Evolutionary conservation across 495 filamentous ascomycete species (phyloP).

Genomic region (Hyaloscypha bicolor): DNA sequence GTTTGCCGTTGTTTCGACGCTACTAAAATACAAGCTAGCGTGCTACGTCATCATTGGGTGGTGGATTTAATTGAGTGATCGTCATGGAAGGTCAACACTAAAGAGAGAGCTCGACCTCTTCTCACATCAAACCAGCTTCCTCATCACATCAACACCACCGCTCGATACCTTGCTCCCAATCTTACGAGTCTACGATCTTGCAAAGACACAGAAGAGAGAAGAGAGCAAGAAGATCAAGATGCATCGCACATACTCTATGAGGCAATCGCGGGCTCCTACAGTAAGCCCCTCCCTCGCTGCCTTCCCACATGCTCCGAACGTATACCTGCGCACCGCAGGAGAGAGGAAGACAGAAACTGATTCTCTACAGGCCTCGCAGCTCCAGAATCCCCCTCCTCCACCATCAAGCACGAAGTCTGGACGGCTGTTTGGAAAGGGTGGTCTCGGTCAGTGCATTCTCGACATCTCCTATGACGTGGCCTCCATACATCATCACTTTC

Average conservation of each 20-base stretch:
- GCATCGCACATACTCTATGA: slow-evolving; percentile 99
- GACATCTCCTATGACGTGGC: slow-evolving; percentile 20
- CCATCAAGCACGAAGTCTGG: slow-evolving; percentile 86
- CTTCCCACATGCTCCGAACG: neutral
- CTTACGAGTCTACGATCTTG: neutral
- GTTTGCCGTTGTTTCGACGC: neutral
- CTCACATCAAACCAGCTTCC: neutral
- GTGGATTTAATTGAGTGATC: neutral
- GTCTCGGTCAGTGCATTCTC: slow-evolving; percentile 62
- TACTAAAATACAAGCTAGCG: neutral
- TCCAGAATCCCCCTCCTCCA: slow-evolving; percentile 92
- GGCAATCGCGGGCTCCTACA: slow-evolving; percentile 91
- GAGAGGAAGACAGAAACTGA: slow-evolving; percentile 5
- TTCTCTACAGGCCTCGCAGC: slow-evolving; percentile 62
- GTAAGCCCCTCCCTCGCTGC: slow-evolving; percentile 14
- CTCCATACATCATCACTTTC: slow-evolving; percentile 5
- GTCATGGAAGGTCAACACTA: slow-evolving; percentile 17
- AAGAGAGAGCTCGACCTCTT: neutral
- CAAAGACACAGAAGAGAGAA: neutral
- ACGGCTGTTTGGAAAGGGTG: slow-evolving; percentile 82
- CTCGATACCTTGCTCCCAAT: neutral
- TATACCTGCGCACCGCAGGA: neutral
- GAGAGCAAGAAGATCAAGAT: slow-evolving; percentile 48
- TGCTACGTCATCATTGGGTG: neutral
- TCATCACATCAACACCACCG: neutral